Evolutionary conservation across 2,329 filamentous ascomycete species (phyloP).

Genomic region (Pezicula radicicola): DNA sequence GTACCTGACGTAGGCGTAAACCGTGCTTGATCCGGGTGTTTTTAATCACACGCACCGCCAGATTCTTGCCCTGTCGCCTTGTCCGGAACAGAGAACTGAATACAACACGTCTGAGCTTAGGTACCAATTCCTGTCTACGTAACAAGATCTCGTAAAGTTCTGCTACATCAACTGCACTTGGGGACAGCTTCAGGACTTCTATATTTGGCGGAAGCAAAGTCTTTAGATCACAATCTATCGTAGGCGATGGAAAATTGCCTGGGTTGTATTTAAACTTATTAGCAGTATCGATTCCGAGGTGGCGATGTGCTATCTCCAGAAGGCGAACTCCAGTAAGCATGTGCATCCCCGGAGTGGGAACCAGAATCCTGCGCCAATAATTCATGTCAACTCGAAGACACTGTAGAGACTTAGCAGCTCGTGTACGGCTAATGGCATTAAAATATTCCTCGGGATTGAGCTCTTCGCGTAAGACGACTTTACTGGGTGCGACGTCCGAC

Average conservation of each 20-base stretch:
- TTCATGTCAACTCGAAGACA: background rate
- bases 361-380: background rate
- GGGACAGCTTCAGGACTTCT: background rate
- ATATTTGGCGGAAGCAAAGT: background rate
- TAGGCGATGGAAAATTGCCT: background rate
- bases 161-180: background rate
- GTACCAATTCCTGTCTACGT: background rate
- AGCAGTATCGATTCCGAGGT: background rate
- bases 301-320: background rate
- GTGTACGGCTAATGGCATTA: background rate
- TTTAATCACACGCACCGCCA: background rate
- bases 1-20: background rate
- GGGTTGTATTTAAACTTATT: background rate
- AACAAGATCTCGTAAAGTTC: background rate
- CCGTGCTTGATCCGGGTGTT: too few species aligned
- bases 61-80: background rate
- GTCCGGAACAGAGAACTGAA: background rate
- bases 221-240: background rate
- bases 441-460: background rate
- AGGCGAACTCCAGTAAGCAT: background rate
- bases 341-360: background rate
- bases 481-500: background rate
- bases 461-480: background rate
- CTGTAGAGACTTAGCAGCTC: background rate
- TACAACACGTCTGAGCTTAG: background rate